Conservation (phyloP, 2,329 filamentous ascomycete species). For the Mycosphaerella sp. region DNA sequence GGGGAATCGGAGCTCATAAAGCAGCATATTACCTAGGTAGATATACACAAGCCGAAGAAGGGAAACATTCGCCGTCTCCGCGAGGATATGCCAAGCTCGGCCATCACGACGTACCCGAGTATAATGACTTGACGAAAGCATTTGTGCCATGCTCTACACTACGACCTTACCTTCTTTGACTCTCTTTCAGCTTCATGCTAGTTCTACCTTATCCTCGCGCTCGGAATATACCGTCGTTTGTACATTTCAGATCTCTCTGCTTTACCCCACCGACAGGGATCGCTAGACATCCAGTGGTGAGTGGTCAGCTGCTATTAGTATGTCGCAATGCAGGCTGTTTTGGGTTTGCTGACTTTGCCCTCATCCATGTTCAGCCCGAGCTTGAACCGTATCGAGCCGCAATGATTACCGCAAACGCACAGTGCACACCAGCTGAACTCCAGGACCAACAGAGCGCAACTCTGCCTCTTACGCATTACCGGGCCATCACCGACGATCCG, state of each 20-base stretch:
- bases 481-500: conserved; percentile 3
- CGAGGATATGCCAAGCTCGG: too few species aligned
- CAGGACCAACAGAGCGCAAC: neutral
- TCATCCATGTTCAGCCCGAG: conserved; percentile 1
- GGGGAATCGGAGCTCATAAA: conserved; percentile 48
- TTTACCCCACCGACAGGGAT: neutral
- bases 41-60: neutral
- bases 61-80: neutral
- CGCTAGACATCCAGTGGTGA: neutral
- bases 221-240: neutral
- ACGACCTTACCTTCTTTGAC: neutral
- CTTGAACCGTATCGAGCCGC: conserved; percentile 5
- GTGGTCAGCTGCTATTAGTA: neutral
- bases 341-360: conserved; percentile 2
- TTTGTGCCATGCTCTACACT: too few species aligned
- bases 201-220: neutral
- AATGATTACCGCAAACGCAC: neutral
- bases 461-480: neutral
- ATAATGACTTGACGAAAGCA: neutral
- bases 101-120: neutral
- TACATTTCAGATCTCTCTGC: neutral
- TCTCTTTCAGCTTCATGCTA: neutral
- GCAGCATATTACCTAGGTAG: neutral
- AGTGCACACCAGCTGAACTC: neutral
- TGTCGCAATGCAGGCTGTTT: neutral